Conservation (phyloP, 225 moss, liverwort and hornwort genomes). For the Pseudoscleropodium purum region DNA sequence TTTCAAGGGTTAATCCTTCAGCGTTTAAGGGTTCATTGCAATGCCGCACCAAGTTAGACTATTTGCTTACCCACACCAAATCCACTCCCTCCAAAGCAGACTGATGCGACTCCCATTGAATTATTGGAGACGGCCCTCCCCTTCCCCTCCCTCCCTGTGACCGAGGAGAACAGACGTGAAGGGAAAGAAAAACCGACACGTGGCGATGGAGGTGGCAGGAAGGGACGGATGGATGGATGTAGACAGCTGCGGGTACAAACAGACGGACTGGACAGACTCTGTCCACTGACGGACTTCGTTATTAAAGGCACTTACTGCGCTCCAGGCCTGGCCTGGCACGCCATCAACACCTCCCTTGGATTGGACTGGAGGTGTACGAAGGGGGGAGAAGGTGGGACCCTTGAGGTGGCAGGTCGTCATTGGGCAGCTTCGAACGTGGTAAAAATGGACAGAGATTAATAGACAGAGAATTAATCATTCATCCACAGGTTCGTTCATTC, state of each 20-base stretch:
- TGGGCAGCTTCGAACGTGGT: background rate
- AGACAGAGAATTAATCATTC: background rate
- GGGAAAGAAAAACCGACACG: background rate
- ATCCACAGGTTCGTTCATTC: background rate
- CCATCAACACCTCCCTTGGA: background rate
- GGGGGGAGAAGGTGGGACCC: background rate
- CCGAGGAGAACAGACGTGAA: background rate
- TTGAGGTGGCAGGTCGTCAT: background rate
- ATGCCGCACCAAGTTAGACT: background rate
- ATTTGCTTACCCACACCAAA: background rate
- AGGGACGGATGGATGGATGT: background rate
- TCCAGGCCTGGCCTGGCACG: background rate
- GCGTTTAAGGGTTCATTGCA: background rate
- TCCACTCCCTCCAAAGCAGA: no score
- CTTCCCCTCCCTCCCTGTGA: no score
- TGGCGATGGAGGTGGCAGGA: background rate
- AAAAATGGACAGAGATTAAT: no score
- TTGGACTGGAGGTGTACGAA: background rate
- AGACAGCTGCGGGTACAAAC: no score
- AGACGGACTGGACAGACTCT: background rate
- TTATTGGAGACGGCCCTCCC: background rate
- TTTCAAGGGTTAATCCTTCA: no score
- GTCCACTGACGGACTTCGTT: background rate
- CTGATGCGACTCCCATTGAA: background rate
- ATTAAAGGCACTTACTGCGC: no score